phyloP scores from a whole-genome alignment of 2,329 filamentous ascomycete genomes.

The Diaporthe citrichinensis region DNA sequence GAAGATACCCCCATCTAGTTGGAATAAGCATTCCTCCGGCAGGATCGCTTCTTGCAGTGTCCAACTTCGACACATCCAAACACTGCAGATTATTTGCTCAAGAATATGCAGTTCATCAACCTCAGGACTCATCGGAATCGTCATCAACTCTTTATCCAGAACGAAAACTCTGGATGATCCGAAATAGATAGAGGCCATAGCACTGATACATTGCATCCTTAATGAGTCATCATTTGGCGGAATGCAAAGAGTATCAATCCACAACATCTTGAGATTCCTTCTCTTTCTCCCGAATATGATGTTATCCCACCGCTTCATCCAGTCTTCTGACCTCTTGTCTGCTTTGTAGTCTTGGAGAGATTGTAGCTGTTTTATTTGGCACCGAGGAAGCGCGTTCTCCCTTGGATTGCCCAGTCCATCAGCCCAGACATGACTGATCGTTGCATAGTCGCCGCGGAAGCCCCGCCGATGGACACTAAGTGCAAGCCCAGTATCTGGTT shows the following conservation, averaged over 20 bases:
- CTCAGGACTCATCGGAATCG: not conserved
- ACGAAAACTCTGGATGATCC: not conserved
- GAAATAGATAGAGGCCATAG: not conserved
- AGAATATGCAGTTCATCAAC: not conserved
- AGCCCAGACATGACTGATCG: constrained; percentile 8
- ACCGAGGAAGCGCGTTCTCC: not conserved
- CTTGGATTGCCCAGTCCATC: constrained; percentile 7
- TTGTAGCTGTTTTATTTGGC: not conserved
- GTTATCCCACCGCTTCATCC: not conserved
- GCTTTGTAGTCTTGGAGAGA: not conserved
- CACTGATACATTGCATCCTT: not conserved
- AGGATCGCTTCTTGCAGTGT: constrained; percentile 5
- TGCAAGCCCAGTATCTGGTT: not conserved
- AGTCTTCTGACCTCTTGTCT: not conserved
- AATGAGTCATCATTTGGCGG: not conserved
- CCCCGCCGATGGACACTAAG: not conserved
- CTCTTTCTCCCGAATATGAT: not conserved
- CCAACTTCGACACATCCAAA: constrained; percentile 6
- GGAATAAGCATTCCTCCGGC: not conserved
- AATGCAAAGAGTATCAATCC: not conserved
- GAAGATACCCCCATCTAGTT: not conserved
- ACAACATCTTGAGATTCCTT: not conserved
- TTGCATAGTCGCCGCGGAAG: not conserved
- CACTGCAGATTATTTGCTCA: not conserved
- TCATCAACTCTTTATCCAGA: constrained; percentile 2